These are phyloP conservation scores for Conringia planisiliqua DNA, from an alignment of 345 rosid species.

Conservation along the genomic window DNA sequence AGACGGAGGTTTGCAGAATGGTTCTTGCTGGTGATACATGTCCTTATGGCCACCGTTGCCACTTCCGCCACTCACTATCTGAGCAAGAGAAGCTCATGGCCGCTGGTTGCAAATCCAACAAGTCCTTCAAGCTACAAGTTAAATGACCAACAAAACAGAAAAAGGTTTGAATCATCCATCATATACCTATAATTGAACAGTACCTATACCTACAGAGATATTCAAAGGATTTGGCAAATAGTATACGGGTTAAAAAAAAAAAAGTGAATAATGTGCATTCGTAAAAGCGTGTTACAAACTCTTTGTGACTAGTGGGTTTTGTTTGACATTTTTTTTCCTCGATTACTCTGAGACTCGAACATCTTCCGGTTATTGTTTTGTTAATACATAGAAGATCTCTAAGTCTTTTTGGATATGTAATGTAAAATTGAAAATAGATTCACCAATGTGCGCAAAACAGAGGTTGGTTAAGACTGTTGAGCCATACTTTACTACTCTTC, in stretches of 20 bases:
- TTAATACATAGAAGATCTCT: background rate
- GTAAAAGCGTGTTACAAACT: background rate
- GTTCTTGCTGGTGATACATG: conserved; percentile 69
- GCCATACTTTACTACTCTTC: no score
- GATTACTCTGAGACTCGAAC: background rate
- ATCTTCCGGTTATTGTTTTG: conserved; percentile 3
- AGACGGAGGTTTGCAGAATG: conserved; percentile 89
- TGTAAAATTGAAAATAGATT: background rate
- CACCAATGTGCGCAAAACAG: background rate
- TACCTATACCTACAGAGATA: background rate
- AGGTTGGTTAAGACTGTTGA: background rate
- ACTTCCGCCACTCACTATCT: conserved; percentile 84
- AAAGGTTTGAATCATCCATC: background rate
- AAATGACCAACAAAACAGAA: background rate
- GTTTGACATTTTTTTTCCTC: conserved; percentile 12
- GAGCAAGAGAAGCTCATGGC: conserved; percentile 55
- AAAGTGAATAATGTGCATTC: conserved; percentile 22
- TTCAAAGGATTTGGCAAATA: conserved; percentile 8
- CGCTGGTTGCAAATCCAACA: conserved; percentile 26
- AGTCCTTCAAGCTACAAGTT: conserved; percentile 20
- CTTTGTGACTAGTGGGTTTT: conserved; percentile 2
- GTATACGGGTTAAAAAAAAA: conserved; percentile 6
- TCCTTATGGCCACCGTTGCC: conserved; percentile 96
- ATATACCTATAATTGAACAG: background rate
- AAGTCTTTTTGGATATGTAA: background rate